A percentile compares a stretch with the other conserved stretches of the same genome.
These are phyloP conservation scores for Aulographum hederae DNA, from an alignment of 2,329 filamentous ascomycete genomes.

Conservation along the genomic window DNA sequence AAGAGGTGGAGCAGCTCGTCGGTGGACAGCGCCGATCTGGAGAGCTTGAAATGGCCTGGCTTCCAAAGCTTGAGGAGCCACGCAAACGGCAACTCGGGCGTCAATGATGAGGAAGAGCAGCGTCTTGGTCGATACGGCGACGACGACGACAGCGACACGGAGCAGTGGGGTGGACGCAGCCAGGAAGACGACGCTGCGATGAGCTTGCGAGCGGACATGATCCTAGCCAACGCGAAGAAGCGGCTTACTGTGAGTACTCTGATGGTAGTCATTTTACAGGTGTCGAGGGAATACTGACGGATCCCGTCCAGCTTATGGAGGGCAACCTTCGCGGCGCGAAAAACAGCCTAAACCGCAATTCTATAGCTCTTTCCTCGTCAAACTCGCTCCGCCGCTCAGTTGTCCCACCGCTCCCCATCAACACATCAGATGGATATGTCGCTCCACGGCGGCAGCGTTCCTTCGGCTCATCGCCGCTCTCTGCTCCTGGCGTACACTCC, in stretches of 20 bases:
- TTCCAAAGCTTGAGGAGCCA: constrained; percentile 11
- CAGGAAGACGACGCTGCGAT: constrained; percentile 39
- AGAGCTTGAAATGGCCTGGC: constrained; percentile 19
- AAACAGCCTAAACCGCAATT: too few relatives aligned
- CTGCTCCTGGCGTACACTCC: too few relatives aligned
- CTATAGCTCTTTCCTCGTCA: constrained; percentile 21
- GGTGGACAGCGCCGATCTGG: constrained; percentile 25
- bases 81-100: constrained; percentile 1
- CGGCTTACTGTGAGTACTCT: constrained; percentile 55
- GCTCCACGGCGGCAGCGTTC: too few relatives aligned
- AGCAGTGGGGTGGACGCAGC: constrained; percentile 15
- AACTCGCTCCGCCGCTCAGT: too few relatives aligned
- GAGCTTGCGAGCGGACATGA: constrained; percentile 71
- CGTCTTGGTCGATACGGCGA: constrained; percentile 8
- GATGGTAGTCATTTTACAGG: too few relatives aligned
- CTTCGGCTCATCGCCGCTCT: too few relatives aligned
- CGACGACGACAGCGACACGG: constrained; percentile 17
- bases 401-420: too few relatives aligned
- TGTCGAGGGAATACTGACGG: constrained; percentile 2
- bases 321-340: constrained; percentile 73
- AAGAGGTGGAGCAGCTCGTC: constrained; percentile 14
- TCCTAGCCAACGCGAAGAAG: constrained; percentile 82
- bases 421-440: too few relatives aligned
- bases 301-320: constrained; percentile 59
- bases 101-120: constrained; percentile 12